Evolutionary conservation across 2,329 filamentous ascomycete species (phyloP), one percentile per base, ranked within the genome.

Genomic region (Samsoniella hepiali): DNA sequence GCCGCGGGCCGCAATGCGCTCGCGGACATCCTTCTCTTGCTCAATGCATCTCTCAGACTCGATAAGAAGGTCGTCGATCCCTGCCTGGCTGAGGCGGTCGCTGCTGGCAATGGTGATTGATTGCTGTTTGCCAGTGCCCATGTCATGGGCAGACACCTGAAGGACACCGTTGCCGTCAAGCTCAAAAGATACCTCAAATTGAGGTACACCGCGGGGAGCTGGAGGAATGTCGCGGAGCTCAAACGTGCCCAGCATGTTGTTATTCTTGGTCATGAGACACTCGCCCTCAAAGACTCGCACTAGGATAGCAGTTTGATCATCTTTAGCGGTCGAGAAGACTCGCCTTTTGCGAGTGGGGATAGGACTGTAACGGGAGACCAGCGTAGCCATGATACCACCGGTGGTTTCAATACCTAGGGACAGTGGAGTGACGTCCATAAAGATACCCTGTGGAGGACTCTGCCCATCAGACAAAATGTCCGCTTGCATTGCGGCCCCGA

Each of bases 51-150:
- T 91, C 88, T 98, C 95, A 66, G 95, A 95, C 82, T 98, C 95
- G 71, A 89, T 88, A 68, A 99, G 92, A 95, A 99, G 98, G 79
- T 95, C 94, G 79, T 98, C 93, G 72, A 99, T 99, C 80, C 98
- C 95, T 71, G 98, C 95, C 74, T 90, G 89, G 72, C 90, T 92
- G 59, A 98, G 89, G 78, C 95, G 93, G 71, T 95, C 95, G 89
- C 97, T 98, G 83, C 98, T 98, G 82, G 91, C 98, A 77, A 99
- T 98, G 72, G 94, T 98, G 79, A 99, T 98, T 67, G 90, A 93
- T 85, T 99, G 93, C 67, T 86, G 88, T 86, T 97, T 97, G 79
- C 95, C 95, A 73, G 94, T 97, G 76, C 93, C 95, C 90, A 98
- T 98, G 81, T 98, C 95, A 74, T 90, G 89, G 69, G 95, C 95